These are phyloP conservation scores for Kwoniella pini DNA, from an alignment of 768 basidiomycete genomes.

Conservation along the genomic window DNA sequence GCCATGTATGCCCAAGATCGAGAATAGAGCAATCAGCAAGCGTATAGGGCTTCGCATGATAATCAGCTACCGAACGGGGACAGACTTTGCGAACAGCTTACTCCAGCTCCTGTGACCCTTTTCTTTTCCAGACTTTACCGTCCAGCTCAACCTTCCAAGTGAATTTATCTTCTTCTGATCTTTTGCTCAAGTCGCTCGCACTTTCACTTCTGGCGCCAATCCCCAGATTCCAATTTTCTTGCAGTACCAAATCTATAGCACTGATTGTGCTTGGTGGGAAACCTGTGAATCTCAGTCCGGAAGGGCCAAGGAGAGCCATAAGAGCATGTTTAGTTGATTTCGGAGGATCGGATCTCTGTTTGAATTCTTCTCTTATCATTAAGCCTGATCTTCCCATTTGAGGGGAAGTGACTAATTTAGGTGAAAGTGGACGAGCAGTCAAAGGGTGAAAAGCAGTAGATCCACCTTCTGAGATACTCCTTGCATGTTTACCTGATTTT, in stretches of 20 bases:
- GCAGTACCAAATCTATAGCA: slow-evolving; percentile 24
- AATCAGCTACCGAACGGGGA: background rate
- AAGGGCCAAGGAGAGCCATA: slow-evolving; percentile 19
- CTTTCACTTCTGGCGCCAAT: slow-evolving; percentile 22
- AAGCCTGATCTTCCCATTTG: slow-evolving; percentile 25
- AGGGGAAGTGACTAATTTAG: slow-evolving; percentile 45
- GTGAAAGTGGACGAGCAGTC: slow-evolving; percentile 17
- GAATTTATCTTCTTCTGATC: slow-evolving; percentile 12
- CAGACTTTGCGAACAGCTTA: too few relatives aligned
- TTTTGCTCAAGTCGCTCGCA: background rate
- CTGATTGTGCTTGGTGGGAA: slow-evolving; percentile 31
- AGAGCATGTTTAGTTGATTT: slow-evolving; percentile 26
- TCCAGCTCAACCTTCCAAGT: slow-evolving; percentile 35
- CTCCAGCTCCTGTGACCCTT: slow-evolving; percentile 43
- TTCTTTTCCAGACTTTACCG: slow-evolving; percentile 40
- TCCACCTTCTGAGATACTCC: slow-evolving; percentile 6
- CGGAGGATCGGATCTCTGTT: slow-evolving; percentile 1
- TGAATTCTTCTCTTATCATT: slow-evolving; percentile 41
- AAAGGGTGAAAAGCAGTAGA: slow-evolving; percentile 5
- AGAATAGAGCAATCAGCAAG: slow-evolving; percentile 35
- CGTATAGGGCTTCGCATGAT: slow-evolving; percentile 30
- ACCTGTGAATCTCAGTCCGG: slow-evolving; percentile 30
- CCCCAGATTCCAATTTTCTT: slow-evolving; percentile 27
- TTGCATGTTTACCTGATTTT: slow-evolving; percentile 1
- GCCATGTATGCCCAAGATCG: slow-evolving; percentile 35